Conservation (phyloP, 306 rosid genomes). For the Medicago ruthenica region DNA sequence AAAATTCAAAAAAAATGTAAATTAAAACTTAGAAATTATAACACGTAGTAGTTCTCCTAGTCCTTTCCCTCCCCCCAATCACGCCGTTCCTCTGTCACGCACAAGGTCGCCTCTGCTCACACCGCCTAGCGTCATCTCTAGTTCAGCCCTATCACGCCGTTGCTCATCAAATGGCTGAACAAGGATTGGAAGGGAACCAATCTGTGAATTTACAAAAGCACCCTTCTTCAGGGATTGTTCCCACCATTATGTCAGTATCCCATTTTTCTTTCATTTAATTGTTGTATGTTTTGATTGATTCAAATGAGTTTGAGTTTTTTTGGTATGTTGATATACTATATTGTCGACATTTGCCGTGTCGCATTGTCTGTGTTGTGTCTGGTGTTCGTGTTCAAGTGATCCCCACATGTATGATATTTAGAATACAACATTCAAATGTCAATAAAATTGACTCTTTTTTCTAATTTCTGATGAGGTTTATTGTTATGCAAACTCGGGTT, state of each 20-base stretch:
- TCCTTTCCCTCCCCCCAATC: too few relatives aligned
- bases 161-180: conserved; percentile 74
- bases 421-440: conserved; percentile 9
- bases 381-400: neutral
- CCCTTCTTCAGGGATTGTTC: conserved; percentile 92
- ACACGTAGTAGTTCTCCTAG: too few relatives aligned
- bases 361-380: neutral
- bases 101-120: too few relatives aligned
- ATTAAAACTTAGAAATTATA: too few relatives aligned
- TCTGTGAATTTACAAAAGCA: conserved; percentile 77
- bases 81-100: too few relatives aligned
- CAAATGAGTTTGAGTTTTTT: neutral
- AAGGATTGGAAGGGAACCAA: conserved; percentile 76
- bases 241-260: conserved; percentile 84
- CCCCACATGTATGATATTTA: neutral
- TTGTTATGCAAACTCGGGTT: conserved; percentile 1
- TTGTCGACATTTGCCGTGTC: neutral
- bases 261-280: neutral
- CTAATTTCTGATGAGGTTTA: conserved; percentile 1
- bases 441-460: neutral
- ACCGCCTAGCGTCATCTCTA: too few relatives aligned
- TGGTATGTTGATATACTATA: neutral
- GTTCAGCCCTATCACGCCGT: too few relatives aligned
- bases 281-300: too few relatives aligned
- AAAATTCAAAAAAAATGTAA: too few relatives aligned